Evolutionary conservation across 2,329 filamentous ascomycete genomes (phyloP), one percentile per base, ranked within the genome.

Genomic region (Ramichloridium luteum): DNA sequence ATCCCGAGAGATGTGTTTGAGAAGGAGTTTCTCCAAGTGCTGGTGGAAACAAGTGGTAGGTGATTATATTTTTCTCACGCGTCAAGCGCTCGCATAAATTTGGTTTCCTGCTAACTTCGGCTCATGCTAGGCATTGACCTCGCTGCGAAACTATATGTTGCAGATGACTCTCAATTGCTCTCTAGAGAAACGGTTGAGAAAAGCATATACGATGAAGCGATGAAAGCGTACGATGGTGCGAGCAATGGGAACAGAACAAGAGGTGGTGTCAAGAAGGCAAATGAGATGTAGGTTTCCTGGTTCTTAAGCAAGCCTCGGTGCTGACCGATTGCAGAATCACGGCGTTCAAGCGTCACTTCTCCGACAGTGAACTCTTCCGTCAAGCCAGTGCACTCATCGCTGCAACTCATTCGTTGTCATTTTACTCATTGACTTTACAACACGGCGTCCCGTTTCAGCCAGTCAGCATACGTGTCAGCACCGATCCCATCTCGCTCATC

Each of bases 361-460:
- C 58, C 1, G 57, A 59, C 13, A 70, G 71, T 2, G 52, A 63
- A 1, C 61, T 65, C 1, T 67, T 70, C 31, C 64, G 62, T 31
- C 67, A 70, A 13, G 66, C 75, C 3, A 70, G 76, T 30, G 70
- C 77, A 4, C 60, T 92, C 2, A 59, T 88, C 6, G 68, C 65
- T 39, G 79, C 81, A 3, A 86, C 82, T 0, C 80, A 90, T 54
- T 67, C 74, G 2, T 61, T 90, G 28, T 80, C 79, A 13, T 73
- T 78, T 38, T 90, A 88, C 50, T 75, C 79, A 3, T 64, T 92
- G 4, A 80, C 78, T 0, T 64, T 90, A 9, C 83, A 82, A 41
- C 79, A 85, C 45, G 80, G 79, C 28, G 78, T 86, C 34, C 80
- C 80, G 0, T 86, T 90, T 44, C 77, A 74, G 29, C 82, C 82